These are phyloP conservation scores for Brassica rapa DNA, from an alignment of 345 rosid species.

Conservation along the genomic window DNA sequence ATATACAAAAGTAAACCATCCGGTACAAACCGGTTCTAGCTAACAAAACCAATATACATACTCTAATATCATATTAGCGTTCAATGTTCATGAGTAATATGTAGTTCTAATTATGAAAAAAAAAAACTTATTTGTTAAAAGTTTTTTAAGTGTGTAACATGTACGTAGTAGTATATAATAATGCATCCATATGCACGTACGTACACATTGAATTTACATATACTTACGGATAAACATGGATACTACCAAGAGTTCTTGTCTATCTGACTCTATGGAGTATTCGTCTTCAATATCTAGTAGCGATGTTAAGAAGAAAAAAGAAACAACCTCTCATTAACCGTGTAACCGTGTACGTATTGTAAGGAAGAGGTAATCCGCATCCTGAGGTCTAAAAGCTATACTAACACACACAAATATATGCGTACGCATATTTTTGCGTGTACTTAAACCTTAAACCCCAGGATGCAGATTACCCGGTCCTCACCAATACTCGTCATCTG, in stretches of 20 bases:
- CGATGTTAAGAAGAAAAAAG: background rate
- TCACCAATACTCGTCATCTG: constrained; percentile 23
- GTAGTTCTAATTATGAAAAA: background rate
- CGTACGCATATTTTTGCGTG: background rate
- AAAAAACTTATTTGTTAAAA: background rate
- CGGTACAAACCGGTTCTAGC: too few relatives aligned
- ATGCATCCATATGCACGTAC: constrained; percentile 2
- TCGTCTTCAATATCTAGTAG: background rate
- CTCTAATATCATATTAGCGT: background rate
- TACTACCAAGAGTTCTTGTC: background rate
- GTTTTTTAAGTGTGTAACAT: background rate
- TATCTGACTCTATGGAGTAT: too few relatives aligned
- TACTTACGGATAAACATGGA: background rate
- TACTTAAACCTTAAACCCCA: constrained; percentile 34
- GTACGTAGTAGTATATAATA: background rate
- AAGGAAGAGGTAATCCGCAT: constrained; percentile 44
- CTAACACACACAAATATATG: background rate
- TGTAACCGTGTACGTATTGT: constrained; percentile 23
- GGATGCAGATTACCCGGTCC: constrained; percentile 47
- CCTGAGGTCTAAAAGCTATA: constrained; percentile 35
- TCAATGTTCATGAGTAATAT: background rate
- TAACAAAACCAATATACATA: too few relatives aligned
- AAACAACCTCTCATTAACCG: constrained; percentile 13
- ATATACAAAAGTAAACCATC: too few relatives aligned
- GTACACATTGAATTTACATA: background rate